A percentile compares a stretch with the other conserved stretches of the same genome.
Conservation (phyloP, 2,329 filamentous ascomycete species). For the Immersiporthe knoxdaviesiana region DNA sequence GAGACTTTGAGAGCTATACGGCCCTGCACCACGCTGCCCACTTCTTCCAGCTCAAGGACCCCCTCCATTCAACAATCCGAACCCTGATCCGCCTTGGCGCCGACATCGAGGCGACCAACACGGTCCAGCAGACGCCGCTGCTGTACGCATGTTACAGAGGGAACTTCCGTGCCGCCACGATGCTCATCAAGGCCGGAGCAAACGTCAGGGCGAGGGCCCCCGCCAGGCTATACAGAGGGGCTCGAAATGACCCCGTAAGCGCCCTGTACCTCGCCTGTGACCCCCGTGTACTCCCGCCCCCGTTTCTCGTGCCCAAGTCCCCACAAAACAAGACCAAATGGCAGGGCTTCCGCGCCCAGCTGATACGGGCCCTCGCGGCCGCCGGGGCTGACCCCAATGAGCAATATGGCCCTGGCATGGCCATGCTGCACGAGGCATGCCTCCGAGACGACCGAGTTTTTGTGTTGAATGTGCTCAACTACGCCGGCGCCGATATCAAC, state of each 20-base stretch:
- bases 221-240: no score
- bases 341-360: slow-evolving; percentile 30
- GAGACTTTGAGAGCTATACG: slow-evolving; percentile 33
- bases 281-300: no score
- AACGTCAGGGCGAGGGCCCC: slow-evolving; percentile 31
- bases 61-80: slow-evolving; percentile 23
- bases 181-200: slow-evolving; percentile 33
- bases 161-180: slow-evolving; percentile 33
- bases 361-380: slow-evolving; percentile 32
- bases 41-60: slow-evolving; percentile 30
- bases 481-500: slow-evolving; percentile 33
- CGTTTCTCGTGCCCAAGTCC: slow-evolving; percentile 20
- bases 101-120: slow-evolving; percentile 34
- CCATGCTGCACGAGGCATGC: not conserved
- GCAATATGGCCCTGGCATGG: no score
- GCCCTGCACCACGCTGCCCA: slow-evolving; percentile 34
- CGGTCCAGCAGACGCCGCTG: slow-evolving; percentile 32
- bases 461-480: slow-evolving; percentile 27
- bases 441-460: slow-evolving; percentile 4
- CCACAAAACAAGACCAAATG: slow-evolving; percentile 32
- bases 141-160: slow-evolving; percentile 33
- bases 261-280: slow-evolving; percentile 34
- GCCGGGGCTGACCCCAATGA: slow-evolving; percentile 32
- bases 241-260: slow-evolving; percentile 18
- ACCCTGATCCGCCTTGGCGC: slow-evolving; percentile 34